Base-by-base conservation (phyloP, 805 yeast species). In the Debaryomyces castellii region DNA sequence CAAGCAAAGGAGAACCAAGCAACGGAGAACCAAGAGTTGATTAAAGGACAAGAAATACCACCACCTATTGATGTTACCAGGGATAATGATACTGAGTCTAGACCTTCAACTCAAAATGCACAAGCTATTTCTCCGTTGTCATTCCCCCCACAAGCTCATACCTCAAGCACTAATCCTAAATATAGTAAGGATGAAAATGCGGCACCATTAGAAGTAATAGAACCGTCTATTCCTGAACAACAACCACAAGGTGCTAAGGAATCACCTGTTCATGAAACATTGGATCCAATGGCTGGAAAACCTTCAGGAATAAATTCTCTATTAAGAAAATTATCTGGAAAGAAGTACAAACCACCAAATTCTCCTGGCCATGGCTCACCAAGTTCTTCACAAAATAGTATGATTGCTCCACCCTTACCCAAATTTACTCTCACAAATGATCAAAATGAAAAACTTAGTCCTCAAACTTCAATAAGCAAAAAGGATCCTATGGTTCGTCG, bases 401-500 rank as follows among this genome's bases (percentile, higher is more conserved):
- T 41, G 33, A 39, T 38, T 21, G 47, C 52, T 11, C 52, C 52
- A 8, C 39, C 48, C 24, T 32, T 40, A n/a, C 50, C 50, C 12
- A 40, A 25, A 20, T 43, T 50, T 17, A 42, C 51, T 8, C 33
- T 44, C 2, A 41, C 51, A 11, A 49, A 58, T 2, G 54, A 51
- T 39, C 38, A 40, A 20, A 39, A 50, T 6, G 52, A 50, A 17
- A 25, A 38, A 2, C 36, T 49, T n/a, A 49, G 59, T 4, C 52
- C 55, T 11, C 49, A 50, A 25, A 36, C 51, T 6, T 40, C 48
- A 5, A 14, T 16, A 16, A 18, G 49, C 21, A 57, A 52, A 45
- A 56, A 46, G n/a, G 77, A 72, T 43, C 74, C 75, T 34, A 53
- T 70, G 67, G 77, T 80, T 39, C 82, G 83, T 55, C 76, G 85